Base-by-base conservation (phyloP, 2,329 filamentous ascomycete genomes). In the Trichoderma simmonsii region DNA sequence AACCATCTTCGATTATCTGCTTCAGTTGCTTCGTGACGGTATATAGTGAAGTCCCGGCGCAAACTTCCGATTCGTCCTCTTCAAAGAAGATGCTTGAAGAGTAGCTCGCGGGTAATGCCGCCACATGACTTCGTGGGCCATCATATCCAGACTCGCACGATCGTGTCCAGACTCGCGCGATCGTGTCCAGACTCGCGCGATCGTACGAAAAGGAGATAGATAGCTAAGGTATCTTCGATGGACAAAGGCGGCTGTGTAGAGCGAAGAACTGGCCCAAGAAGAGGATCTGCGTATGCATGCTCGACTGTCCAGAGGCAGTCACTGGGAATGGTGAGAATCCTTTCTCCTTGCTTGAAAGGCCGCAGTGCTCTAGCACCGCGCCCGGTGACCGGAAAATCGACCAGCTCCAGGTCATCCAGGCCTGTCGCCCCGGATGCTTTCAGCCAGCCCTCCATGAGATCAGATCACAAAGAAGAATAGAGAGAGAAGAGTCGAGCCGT, bases 51-150 rank as follows among this genome's bases (percentile, higher is more conserved):
- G 75, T 76, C 67, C 79, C 79, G 51, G 75, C 76, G 73, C 79
- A 81, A 73, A 79, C 77, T 74, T 78, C 74, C 73, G 80, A 73
- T 73, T 81, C 78, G 30, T 80, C 77, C 12, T 81, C 74, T 8
- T 75, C 74, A 73, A 81, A 81, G 72, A 80, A 80, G 72, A 81
- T 79, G 74, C 79, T 81, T 72, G 77, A 77, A 70, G 77, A 78
- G 76, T 81, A 81, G 71, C 74, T 79, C 60, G 73, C 70, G 72
- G 79, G 79, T 59, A 81, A 71, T 71, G 74, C 77, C 39, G 76
- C 76, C 59, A 81, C 72, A 76, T 81, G 79, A 61, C 57, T 56
- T 73, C 64, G 74, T 51, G 3, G 70, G 70, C 76, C 78, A 75
- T 79, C 75, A 72, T 80, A 81, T 73, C 77, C 77, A 64, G 76